These are phyloP conservation scores for Mycena capillaripes DNA, from an alignment of 768 basidiomycete species.

Conservation along the genomic window DNA sequence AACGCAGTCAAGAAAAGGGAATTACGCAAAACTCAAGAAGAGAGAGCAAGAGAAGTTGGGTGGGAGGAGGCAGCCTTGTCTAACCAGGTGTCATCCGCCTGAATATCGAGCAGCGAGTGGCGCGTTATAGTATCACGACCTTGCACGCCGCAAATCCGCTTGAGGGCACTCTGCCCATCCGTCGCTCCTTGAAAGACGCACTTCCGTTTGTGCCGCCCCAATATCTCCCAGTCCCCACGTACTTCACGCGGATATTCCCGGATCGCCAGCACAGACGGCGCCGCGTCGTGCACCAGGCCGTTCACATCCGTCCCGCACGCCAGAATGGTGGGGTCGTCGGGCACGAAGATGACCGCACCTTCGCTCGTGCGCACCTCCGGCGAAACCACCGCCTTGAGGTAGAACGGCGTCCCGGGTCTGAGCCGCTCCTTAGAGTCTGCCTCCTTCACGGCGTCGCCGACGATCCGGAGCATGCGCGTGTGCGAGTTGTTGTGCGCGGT, in stretches of 20 bases:
- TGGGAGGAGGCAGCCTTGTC: not conserved
- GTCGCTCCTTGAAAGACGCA: not conserved
- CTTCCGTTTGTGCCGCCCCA: constrained; percentile 11
- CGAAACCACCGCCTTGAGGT: not conserved
- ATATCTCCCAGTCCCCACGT: not conserved
- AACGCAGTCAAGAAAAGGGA: too few relatives aligned
- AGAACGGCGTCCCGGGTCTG: not conserved
- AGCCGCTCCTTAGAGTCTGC: not conserved
- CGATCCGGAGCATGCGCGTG: not conserved
- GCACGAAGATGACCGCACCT: constrained; percentile 9
- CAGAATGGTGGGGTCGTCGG: constrained; percentile 6
- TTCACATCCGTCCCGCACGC: not conserved
- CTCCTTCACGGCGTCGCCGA: not conserved
- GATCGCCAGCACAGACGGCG: too few relatives aligned
- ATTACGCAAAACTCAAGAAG: not conserved
- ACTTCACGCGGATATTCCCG: not conserved
- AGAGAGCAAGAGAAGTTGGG: not conserved
- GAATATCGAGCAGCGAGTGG: not conserved
- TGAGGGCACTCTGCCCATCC: constrained; percentile 3
- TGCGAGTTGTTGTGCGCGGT: not conserved
- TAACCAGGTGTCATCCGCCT: constrained; percentile 4
- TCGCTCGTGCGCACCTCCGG: not conserved
- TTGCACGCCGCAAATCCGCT: not conserved
- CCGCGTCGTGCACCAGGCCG: too few relatives aligned
- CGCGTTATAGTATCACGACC: constrained; percentile 13